Percentiles rank a stretch among this genome's conserved stretches.
Evolutionary conservation across 164 flowering plant genomes (phyloP).

Genomic region (Umbilicus rupestris): DNA sequence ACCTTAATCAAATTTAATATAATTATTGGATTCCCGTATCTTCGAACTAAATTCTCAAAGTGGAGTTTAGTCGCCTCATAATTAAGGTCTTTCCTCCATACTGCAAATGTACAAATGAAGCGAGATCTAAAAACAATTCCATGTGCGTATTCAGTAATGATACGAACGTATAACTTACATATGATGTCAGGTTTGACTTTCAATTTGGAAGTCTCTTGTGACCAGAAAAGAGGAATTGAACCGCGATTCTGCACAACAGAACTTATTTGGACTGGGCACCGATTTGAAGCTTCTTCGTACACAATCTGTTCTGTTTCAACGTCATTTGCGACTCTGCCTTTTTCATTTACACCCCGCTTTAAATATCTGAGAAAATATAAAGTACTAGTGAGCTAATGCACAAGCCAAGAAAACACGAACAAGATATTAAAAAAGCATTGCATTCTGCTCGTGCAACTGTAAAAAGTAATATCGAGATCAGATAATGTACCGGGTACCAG

Average conservation of each 20-base stretch:
- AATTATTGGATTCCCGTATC: constrained; percentile 56
- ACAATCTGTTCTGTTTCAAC: constrained; percentile 98
- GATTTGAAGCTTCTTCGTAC: constrained; percentile 57
- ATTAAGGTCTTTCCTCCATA: constrained; percentile 61
- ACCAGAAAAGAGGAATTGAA: constrained; percentile 98
- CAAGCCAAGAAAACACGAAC: not conserved
- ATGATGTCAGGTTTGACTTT: constrained; percentile 77
- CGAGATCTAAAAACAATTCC: not conserved
- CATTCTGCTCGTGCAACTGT: not conserved
- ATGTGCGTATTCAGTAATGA: not conserved
- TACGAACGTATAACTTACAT: constrained; percentile 22
- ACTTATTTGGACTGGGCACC: constrained; percentile 46
- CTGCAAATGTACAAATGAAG: constrained; percentile 28
- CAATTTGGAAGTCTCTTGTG: constrained; percentile 86
- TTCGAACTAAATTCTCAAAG: constrained; percentile 76
- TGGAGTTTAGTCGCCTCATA: constrained; percentile 88
- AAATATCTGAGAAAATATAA: constrained; percentile 39
- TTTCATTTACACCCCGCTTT: constrained; percentile 92
- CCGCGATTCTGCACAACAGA: constrained; percentile 89
- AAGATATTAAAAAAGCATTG: not conserved
- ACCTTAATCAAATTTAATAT: constrained; percentile 93
- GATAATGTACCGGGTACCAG: constrained; percentile 79
- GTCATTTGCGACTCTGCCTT: constrained; percentile 95
- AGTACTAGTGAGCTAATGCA: too few species aligned
- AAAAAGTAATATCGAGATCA: not conserved